Evolutionary conservation across 2,329 filamentous ascomycete species (phyloP).

Genomic region (Ascochyta pisi): DNA sequence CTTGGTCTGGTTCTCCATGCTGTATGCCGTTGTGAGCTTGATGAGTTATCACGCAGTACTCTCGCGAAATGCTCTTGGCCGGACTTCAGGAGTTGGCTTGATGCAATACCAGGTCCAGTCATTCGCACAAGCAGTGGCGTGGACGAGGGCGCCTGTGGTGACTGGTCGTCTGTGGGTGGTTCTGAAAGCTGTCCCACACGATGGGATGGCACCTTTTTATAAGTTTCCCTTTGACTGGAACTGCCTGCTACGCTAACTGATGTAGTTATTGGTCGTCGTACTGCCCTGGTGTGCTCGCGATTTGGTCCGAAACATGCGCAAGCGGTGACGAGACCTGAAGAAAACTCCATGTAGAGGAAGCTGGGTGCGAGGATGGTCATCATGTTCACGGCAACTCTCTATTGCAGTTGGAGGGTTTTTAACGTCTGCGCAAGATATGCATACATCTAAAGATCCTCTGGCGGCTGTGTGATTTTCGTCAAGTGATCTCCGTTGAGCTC

Average conservation of each 20-base stretch:
- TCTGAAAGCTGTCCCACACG: slow-evolving; percentile 30
- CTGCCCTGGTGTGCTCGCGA: not conserved
- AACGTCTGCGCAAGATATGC: not conserved
- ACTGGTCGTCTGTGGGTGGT: slow-evolving; percentile 23
- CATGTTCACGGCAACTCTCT: too few species aligned
- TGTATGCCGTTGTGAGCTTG: not conserved
- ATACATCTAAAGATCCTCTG: slow-evolving; percentile 24
- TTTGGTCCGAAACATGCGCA: too few species aligned
- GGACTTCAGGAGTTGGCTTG: slow-evolving; percentile 20
- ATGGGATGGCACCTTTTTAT: slow-evolving; percentile 48
- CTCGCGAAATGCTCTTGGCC: slow-evolving; percentile 28
- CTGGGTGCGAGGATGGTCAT: too few species aligned
- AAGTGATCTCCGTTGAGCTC: slow-evolving; percentile 58
- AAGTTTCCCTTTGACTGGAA: slow-evolving; percentile 39
- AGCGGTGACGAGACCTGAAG: too few species aligned
- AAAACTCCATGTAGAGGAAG: too few species aligned
- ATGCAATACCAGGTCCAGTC: not conserved
- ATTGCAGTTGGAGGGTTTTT: too few species aligned
- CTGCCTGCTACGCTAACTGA: slow-evolving; percentile 36
- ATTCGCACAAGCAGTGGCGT: slow-evolving; percentile 16
- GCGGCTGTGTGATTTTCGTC: slow-evolving; percentile 53
- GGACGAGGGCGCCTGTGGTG: slow-evolving; percentile 29
- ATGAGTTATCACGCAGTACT: not conserved
- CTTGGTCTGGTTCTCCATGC: slow-evolving; percentile 14
- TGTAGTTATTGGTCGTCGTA: not conserved